These are phyloP conservation scores for Fusarium gaditjirri DNA, from an alignment of 2,329 filamentous ascomycete genomes.

Conservation along the genomic window DNA sequence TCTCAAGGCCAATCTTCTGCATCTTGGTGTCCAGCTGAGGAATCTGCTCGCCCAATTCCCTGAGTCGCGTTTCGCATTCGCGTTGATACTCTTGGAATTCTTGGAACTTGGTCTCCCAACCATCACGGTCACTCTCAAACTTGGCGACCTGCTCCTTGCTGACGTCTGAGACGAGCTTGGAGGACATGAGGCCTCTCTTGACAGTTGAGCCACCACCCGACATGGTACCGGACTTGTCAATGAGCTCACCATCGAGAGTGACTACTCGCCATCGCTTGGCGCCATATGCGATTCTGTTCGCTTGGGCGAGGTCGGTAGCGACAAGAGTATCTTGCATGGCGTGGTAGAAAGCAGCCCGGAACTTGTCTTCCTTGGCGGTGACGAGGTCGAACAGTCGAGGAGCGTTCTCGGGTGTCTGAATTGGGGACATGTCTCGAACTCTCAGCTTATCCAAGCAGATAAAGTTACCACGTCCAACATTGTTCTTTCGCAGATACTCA, in stretches of 20 bases:
- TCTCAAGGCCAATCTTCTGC: conserved; percentile 88
- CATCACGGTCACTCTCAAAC: conserved; percentile 87
- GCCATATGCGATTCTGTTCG: conserved; percentile 96
- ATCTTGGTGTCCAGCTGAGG: conserved; percentile 89
- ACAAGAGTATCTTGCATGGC: conserved; percentile 96
- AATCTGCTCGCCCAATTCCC: conserved; percentile 79
- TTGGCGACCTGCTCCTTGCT: conserved; percentile 89
- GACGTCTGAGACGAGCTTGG: conserved; percentile 88
- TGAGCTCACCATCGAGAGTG: conserved; percentile 92
- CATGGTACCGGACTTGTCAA: conserved; percentile 99
- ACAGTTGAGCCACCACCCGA: conserved; percentile 93
- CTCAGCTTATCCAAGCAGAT: conserved; percentile 93
- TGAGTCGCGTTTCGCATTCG: conserved; percentile 78
- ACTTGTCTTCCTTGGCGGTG: conserved; percentile 86
- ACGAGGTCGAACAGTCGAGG: conserved; percentile 94
- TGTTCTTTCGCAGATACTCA: conserved; percentile 96
- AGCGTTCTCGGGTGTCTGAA: conserved; percentile 91
- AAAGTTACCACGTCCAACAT: conserved; percentile 95
- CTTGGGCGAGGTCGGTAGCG: conserved; percentile 91
- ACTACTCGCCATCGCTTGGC: conserved; percentile 95
- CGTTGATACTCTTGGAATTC: conserved; percentile 87
- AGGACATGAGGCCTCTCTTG: conserved; percentile 95
- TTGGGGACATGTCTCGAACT: conserved; percentile 78
- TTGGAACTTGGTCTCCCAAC: conserved; percentile 83
- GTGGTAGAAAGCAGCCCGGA: conserved; percentile 92